Evolutionary conservation across 1,284 basidiomycete species (phyloP).

Genomic region (Pseudozyma flocculosa): DNA sequence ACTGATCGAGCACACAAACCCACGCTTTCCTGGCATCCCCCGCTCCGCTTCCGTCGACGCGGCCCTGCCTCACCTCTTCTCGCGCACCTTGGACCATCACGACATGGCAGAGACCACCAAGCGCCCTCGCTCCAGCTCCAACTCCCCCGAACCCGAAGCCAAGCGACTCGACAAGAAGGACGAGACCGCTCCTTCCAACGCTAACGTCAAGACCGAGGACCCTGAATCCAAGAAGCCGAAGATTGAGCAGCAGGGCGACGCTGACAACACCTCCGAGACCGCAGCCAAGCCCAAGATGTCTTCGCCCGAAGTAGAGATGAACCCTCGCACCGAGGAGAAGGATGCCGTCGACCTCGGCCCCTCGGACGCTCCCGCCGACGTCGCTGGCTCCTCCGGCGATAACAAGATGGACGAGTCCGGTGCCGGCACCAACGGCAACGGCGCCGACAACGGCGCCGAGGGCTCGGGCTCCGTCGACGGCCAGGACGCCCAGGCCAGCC

Average conservation of each 20-base stretch:
- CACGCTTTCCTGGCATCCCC: constrained; percentile 11
- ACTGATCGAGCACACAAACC: constrained; percentile 24
- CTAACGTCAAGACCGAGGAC: constrained; percentile 6
- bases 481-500: constrained; percentile 29
- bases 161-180: constrained; percentile 37
- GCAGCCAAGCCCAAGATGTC: constrained; percentile 17
- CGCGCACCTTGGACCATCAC: too few relatives aligned
- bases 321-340: constrained; percentile 27
- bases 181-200: not conserved
- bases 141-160: constrained; percentile 31
- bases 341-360: constrained; percentile 43
- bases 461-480: constrained; percentile 25
- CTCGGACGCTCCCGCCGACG: constrained; percentile 17
- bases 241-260: not conserved
- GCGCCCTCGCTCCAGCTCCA: constrained; percentile 40
- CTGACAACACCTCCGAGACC: constrained; percentile 3
- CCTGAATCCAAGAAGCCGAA: constrained; percentile 3
- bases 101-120: constrained; percentile 47
- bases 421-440: constrained; percentile 18
- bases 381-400: constrained; percentile 19
- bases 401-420: constrained; percentile 18
- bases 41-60: not conserved
- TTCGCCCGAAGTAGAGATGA: constrained; percentile 17
- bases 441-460: constrained; percentile 14
- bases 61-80: not conserved